Evolutionary conservation across 2,329 filamentous ascomycete species (phyloP), one percentile per base, ranked within the genome.

Genomic region (Raffaelea albimanens): DNA sequence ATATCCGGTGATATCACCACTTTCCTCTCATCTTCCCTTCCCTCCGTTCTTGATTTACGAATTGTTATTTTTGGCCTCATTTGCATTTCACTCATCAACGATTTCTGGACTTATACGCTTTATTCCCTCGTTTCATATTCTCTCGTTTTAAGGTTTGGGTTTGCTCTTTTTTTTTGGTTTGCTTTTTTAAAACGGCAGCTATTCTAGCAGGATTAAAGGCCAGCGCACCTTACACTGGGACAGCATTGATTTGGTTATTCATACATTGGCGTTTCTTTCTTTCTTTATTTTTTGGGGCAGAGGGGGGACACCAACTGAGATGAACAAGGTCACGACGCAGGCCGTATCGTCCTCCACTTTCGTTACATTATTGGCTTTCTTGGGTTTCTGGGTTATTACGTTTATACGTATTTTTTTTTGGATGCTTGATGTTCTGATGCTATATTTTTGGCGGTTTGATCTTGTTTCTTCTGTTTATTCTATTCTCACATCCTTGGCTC

Each of bases 1-100:
- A 91, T 60, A 83, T 93, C 53, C 73, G 83, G 71, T 87, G 69
- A 80, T 39, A n/a, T 13, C 23, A 14, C 4, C 13, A 25, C 14
- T 43, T 14, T 31, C 13, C 29, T n/a, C 19, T 13, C n/a, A 25
- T 25, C 31, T 40, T 40, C 33, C 13, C 23, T 39, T 21, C 16
- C 41, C 7, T 21, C 36, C 36, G 34, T 42, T 42, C 29, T 14
- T 42, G 14, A 7, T 42, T 42, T 42, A 29, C 29, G 4, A n/a
- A 18, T 42, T 22, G 14, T 18, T 33, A 43, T 31, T 44, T 29
- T 31, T 38, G 38, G n/a, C 20, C 39, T 19, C 39, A 8, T n/a
- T 38, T 38, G 9, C 34, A 7, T 19, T 38, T 38, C n/a, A 5
- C 34, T n/a, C 18, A 5, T 38, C 14, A 10, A 10, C n/a, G 34